Evolutionary conservation across 2,329 filamentous ascomycete species (phyloP), one percentile per base, ranked within the genome.

Genomic region (Paraphoma chrysanthemicola): DNA sequence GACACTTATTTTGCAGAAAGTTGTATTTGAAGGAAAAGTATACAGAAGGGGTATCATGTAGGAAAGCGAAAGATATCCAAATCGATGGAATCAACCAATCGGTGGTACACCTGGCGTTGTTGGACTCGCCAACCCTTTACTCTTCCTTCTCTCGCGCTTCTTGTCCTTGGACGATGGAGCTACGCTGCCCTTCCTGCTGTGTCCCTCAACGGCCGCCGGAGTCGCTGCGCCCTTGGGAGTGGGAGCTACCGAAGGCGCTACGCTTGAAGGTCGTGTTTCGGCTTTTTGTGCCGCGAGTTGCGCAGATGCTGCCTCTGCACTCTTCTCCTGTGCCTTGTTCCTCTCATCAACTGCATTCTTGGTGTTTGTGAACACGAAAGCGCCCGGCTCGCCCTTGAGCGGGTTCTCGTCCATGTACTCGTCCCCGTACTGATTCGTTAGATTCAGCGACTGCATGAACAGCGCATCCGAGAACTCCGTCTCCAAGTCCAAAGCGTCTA

Each of bases 391-490:
- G 46, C 87, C 87, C 7, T 83, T 78, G 12, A 89, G 74, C 0
- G 87, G 86, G 57, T 84, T 87, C 64, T 88, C 86, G 69, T 89
- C 87, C 78, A 86, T 86, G 74, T 81, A 89, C 60, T 89, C 86
- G 61, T 86, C 81, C 12, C 81, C 84, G 66, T 85, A 87, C 7
- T 76, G 76, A 11, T 83, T 75, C 23, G 82, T 80, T 33, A 88
- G 77, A 36, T 70, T 74, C 50, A 86, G 79, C 8, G 84, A 83
- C 17, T 83, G 78, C 45, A 73, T 54, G 62, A 80, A 72, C 16
- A 74, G 60, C 23, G 61, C 60, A 76, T 79, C 51, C 6, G 63
- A 67, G 63, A 74, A 74, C 5, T 67, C 66, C 7, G 63, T 67
- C 2, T 62, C 63, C 23, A 59, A 54, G 18, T 66, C 57, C 5